These are phyloP conservation scores for Aegilops sharonensis DNA, from an alignment of 176 grass and related monocot genomes.

Conservation along the genomic window DNA sequence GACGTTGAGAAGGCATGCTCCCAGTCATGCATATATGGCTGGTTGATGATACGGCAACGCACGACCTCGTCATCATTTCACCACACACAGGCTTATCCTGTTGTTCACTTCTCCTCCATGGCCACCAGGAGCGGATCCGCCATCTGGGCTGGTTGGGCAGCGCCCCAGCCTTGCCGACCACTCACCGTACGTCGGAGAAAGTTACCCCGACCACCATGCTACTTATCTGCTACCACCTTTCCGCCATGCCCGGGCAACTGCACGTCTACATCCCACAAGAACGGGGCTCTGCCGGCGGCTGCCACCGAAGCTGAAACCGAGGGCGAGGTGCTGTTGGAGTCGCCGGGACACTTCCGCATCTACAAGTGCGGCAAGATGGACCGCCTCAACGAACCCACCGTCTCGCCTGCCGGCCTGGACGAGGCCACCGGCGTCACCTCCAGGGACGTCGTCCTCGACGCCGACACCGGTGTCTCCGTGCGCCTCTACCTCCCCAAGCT, in stretches of 20 bases:
- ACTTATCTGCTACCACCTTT: background rate
- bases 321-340: conserved; percentile 38
- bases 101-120: background rate
- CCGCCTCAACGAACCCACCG: conserved; percentile 21
- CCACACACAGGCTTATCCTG: background rate
- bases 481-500: conserved; percentile 52
- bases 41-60: too few relatives aligned
- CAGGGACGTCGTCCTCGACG: conserved; percentile 63
- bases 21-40: too few relatives aligned
- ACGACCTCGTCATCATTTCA: background rate
- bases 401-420: conserved; percentile 21
- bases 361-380: conserved; percentile 62
- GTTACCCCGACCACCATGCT: background rate
- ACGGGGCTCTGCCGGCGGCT: background rate
- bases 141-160: background rate
- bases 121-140: background rate
- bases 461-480: conserved; percentile 29
- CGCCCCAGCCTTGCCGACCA: background rate
- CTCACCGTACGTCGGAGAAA: background rate
- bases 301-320: background rate
- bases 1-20: too few relatives aligned
- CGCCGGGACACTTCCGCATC: conserved; percentile 28
- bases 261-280: background rate
- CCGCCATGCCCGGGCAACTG: background rate
- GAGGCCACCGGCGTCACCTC: conserved; percentile 43